These are phyloP conservation scores for Citrus unshiu DNA, from an alignment of 345 rosid genomes.

Conservation along the genomic window DNA sequence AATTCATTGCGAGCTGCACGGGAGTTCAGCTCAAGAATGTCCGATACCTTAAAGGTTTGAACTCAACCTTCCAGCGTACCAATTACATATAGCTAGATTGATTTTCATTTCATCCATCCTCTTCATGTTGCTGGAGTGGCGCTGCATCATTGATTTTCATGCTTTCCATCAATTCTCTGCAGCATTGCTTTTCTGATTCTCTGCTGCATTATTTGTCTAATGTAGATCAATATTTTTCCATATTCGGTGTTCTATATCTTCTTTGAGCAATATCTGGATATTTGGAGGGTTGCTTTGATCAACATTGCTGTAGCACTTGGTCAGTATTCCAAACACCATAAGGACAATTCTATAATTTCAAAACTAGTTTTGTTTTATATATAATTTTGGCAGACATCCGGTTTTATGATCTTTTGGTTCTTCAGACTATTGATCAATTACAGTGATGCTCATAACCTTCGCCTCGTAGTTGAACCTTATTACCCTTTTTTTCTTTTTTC, in stretches of 20 bases:
- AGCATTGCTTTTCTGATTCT: not conserved
- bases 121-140: not conserved
- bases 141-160: not conserved
- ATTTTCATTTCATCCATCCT: not conserved
- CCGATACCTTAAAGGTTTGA: conserved; percentile 71
- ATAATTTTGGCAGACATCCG: not conserved
- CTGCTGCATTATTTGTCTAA: conserved; percentile 18
- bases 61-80: not conserved
- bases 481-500: not conserved
- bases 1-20: conserved; percentile 82
- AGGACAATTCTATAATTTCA: not conserved
- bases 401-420: not conserved
- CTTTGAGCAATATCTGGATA: conserved; percentile 94
- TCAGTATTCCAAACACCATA: conserved; percentile 27
- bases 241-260: conserved; percentile 92
- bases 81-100: not conserved
- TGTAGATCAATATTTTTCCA: conserved; percentile 88
- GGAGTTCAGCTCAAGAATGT: conserved; percentile 72
- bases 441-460: not conserved
- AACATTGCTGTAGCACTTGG: conserved; percentile 84
- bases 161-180: not conserved
- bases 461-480: not conserved
- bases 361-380: not conserved
- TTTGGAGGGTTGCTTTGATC: conserved; percentile 84
- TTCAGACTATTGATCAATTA: not conserved